A percentile compares a stretch with the other conserved stretches of the same genome.
phyloP scores from a whole-genome alignment of 2,329 filamentous ascomycete species.

The Elsinoe perseae region DNA sequence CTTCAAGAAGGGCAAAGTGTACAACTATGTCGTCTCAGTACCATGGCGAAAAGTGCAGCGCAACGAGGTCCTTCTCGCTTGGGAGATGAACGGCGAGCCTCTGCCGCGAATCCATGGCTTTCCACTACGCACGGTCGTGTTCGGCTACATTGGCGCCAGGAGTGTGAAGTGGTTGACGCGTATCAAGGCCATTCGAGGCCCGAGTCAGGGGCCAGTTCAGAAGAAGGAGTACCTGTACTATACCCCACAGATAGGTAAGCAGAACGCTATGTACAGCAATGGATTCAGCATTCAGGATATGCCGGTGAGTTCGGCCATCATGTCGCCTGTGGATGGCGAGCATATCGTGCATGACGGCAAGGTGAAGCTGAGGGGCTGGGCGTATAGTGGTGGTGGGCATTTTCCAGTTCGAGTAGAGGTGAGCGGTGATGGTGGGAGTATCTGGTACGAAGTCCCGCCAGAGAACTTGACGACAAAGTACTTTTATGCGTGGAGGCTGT shows the following conservation, averaged over 20 bases:
- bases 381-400: constrained; percentile 36
- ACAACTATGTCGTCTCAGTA: constrained; percentile 61
- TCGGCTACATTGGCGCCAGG: constrained; percentile 55
- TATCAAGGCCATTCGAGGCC: constrained; percentile 52
- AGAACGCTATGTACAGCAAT: constrained; percentile 52
- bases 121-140: constrained; percentile 54
- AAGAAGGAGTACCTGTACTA: constrained; percentile 62
- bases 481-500: constrained; percentile 56
- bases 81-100: constrained; percentile 63
- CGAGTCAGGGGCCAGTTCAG: constrained; percentile 54
- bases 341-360: constrained; percentile 53
- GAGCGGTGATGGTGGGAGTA: constrained; percentile 54
- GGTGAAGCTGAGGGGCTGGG: constrained; percentile 47
- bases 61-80: constrained; percentile 58
- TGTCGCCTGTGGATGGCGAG: constrained; percentile 55
- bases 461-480: constrained; percentile 56
- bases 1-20: constrained; percentile 57
- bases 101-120: constrained; percentile 60
- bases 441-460: constrained; percentile 56
- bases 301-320: constrained; percentile 61
- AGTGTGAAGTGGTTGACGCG: constrained; percentile 57
- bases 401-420: constrained; percentile 56
- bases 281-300: constrained; percentile 65
- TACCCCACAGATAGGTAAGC: constrained; percentile 59
- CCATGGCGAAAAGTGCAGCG: constrained; percentile 62